Percentiles rank a stretch among this genome's conserved stretches.
phyloP scores from a whole-genome alignment of 2,329 filamentous ascomycete genomes.

The Paradendryphiella salina region DNA sequence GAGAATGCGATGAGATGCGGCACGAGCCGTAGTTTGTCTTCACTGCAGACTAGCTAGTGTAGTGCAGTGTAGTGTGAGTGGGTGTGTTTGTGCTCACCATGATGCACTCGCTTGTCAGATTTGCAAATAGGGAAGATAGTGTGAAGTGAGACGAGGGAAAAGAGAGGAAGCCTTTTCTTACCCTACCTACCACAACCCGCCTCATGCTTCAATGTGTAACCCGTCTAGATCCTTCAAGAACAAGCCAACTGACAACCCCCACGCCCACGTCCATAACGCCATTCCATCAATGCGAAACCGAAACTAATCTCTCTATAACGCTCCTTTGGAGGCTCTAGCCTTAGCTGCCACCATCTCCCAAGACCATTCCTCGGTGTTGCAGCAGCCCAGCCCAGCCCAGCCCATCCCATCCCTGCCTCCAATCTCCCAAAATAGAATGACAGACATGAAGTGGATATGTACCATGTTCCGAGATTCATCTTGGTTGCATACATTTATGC shows the following conservation, averaged over 20 bases:
- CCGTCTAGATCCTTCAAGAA: background rate
- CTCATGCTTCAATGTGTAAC: too few species aligned
- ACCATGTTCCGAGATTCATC: conserved; percentile 11
- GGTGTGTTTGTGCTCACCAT: background rate
- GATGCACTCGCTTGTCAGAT: background rate
- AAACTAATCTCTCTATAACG: background rate
- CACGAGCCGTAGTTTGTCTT: conserved; percentile 12
- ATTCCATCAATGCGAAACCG: background rate
- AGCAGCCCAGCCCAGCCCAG: background rate
- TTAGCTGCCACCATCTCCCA: background rate
- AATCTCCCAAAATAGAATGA: conserved; percentile 7
- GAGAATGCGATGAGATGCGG: conserved; percentile 11
- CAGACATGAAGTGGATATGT: conserved; percentile 3
- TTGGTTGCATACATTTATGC: conserved; percentile 1
- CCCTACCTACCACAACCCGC: too few species aligned
- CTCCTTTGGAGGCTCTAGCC: background rate
- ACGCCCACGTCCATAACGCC: background rate
- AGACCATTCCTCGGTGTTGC: background rate
- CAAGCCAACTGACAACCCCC: background rate
- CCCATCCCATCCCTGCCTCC: too few species aligned
- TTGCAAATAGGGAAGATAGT: background rate
- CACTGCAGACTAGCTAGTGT: background rate
- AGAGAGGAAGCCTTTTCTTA: background rate
- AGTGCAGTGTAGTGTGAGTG: too few species aligned
- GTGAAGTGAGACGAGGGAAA: background rate